These are phyloP conservation scores for Pseudocercospora crystallina DNA, from an alignment of 2,329 filamentous ascomycete genomes.

Conservation along the genomic window DNA sequence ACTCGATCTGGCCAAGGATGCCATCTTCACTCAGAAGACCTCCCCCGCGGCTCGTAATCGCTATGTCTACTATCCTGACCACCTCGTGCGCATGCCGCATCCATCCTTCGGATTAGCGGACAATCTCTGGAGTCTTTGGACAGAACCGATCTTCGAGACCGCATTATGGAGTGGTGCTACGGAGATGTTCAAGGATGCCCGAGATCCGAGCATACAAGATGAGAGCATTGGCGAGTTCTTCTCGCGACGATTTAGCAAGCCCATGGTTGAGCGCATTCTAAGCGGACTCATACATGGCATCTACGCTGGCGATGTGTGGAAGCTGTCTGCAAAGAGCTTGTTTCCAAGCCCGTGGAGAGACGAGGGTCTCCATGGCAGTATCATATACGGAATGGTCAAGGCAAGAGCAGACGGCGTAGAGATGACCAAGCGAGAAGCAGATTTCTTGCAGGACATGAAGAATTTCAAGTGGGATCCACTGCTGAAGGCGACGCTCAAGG, in stretches of 20 bases:
- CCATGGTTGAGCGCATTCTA: conserved; percentile 67
- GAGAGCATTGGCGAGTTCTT: conserved; percentile 72
- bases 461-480: conserved; percentile 36
- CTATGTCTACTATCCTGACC: conserved; percentile 87
- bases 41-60: conserved; percentile 61
- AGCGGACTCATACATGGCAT: conserved; percentile 83
- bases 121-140: conserved; percentile 30
- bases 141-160: conserved; percentile 59
- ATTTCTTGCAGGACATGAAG: conserved; percentile 34
- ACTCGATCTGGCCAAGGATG: conserved; percentile 56
- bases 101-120: conserved; percentile 37
- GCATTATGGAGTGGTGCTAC: conserved; percentile 37
- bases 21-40: conserved; percentile 54
- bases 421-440: conserved; percentile 36
- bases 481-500: conserved; percentile 34
- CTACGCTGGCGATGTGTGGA: conserved; percentile 83
- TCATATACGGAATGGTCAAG: conserved; percentile 36
- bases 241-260: conserved; percentile 53
- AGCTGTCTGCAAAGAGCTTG: conserved; percentile 70
- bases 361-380: conserved; percentile 46
- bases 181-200: conserved; percentile 33
- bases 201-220: conserved; percentile 51
- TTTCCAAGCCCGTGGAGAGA: conserved; percentile 53
- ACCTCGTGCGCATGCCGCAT: conserved; percentile 64
- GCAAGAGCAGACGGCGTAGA: conserved; percentile 33